Conservation (phyloP, 2,329 filamentous ascomycete species). For the Parascedosporium putredinis region DNA sequence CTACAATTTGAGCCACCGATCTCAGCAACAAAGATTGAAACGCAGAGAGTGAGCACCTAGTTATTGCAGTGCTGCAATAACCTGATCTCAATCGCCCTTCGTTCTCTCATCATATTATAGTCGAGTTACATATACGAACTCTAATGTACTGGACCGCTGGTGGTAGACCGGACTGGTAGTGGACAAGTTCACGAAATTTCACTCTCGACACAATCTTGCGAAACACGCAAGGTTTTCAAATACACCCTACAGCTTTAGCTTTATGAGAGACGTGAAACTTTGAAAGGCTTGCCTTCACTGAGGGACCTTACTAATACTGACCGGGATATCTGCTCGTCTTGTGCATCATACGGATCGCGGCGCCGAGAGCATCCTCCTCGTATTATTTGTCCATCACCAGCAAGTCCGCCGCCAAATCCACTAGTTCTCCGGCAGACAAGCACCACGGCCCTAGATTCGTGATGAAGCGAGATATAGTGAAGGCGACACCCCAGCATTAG, state of each 20-base stretch:
- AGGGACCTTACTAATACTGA: conserved; percentile 39
- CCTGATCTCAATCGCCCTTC: conserved; percentile 44
- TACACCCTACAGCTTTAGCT: conserved; percentile 54
- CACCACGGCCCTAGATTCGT: conserved; percentile 61
- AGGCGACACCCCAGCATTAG: conserved; percentile 59
- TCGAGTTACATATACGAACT: conserved; percentile 36
- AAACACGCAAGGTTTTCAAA: conserved; percentile 58
- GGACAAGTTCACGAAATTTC: conserved; percentile 48
- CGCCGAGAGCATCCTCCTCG: conserved; percentile 50
- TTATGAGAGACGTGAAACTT: conserved; percentile 52
- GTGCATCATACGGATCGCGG: conserved; percentile 51
- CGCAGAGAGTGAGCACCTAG: conserved; percentile 35
- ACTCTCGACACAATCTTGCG: conserved; percentile 51
- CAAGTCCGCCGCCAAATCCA: conserved; percentile 63
- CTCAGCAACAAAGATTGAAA: conserved; percentile 9
- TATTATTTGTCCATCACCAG: conserved; percentile 62
- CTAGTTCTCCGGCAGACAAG: conserved; percentile 63
- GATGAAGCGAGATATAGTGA: conserved; percentile 63
- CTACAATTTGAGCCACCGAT: too few relatives aligned
- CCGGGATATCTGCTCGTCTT: conserved; percentile 51
- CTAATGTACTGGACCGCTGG: conserved; percentile 37
- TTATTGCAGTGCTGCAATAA: conserved; percentile 50
- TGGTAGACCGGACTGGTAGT: conserved; percentile 42
- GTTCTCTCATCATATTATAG: conserved; percentile 38
- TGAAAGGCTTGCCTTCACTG: conserved; percentile 31